Conservation (phyloP, 805 yeast species). For the Metschnikowia matae region DNA sequence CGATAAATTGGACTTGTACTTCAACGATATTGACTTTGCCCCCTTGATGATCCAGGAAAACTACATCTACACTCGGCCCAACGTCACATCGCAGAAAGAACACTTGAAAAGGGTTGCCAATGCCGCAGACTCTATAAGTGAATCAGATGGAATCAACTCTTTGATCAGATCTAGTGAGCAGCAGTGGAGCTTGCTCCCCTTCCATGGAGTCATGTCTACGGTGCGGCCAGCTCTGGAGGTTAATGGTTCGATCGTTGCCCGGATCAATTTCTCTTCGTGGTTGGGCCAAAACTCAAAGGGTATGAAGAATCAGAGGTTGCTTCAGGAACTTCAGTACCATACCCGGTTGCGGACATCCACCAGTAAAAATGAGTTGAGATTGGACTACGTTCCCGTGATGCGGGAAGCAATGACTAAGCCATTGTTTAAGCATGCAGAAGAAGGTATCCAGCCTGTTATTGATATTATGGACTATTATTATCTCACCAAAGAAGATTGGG, state of each 20-base stretch:
- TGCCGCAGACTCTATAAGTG: constrained; percentile 87
- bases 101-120: constrained; percentile 61
- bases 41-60: constrained; percentile 97
- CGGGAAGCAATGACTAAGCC: constrained; percentile 57
- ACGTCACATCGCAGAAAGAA: constrained; percentile 38
- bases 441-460: constrained; percentile 63
- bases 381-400: constrained; percentile 69
- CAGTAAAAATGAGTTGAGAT: constrained; percentile 66
- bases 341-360: constrained; percentile 77
- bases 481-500: constrained; percentile 90
- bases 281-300: constrained; percentile 86
- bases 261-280: constrained; percentile 80
- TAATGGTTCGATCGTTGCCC: constrained; percentile 64
- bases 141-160: constrained; percentile 75
- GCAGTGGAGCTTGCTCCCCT: constrained; percentile 89
- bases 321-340: constrained; percentile 88
- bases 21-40: constrained; percentile 90
- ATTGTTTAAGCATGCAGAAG: constrained; percentile 49
- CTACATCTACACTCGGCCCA: constrained; percentile 66
- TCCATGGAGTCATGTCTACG: constrained; percentile 83
- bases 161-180: constrained; percentile 88
- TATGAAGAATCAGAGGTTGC: constrained; percentile 68
- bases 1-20: constrained; percentile 83
- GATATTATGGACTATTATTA: constrained; percentile 79
- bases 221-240: constrained; percentile 73